Percentiles rank a stretch among this genome's conserved stretches.
Evolutionary conservation across 2,329 filamentous ascomycete species (phyloP).

Genomic region (Hypomyces rosellus): DNA sequence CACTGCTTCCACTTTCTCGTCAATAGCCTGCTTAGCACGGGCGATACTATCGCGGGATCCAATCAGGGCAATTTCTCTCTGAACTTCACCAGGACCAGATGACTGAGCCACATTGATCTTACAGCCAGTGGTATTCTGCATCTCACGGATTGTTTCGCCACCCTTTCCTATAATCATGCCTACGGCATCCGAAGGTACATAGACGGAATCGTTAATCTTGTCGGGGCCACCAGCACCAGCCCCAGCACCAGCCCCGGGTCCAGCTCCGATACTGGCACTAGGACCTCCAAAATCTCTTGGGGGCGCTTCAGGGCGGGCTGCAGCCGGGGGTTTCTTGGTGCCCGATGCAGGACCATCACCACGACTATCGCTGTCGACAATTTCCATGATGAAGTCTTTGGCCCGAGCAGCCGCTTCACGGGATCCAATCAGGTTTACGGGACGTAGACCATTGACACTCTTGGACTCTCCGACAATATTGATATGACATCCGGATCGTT

Average conservation of each 20-base stretch:
- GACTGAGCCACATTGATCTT: slow-evolving; percentile 91
- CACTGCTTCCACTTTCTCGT: slow-evolving; percentile 87
- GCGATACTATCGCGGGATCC: slow-evolving; percentile 72
- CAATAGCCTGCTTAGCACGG: slow-evolving; percentile 75
- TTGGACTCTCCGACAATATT: slow-evolving; percentile 93
- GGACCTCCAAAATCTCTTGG: slow-evolving; percentile 28
- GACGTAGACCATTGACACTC: slow-evolving; percentile 81
- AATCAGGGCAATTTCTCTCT: slow-evolving; percentile 81
- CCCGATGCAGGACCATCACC: slow-evolving; percentile 36
- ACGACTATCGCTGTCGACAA: slow-evolving; percentile 83
- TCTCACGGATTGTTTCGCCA: slow-evolving; percentile 89
- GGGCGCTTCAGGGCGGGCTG: slow-evolving; percentile 25
- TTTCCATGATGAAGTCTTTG: slow-evolving; percentile 86
- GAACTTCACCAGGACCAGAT: slow-evolving; percentile 67
- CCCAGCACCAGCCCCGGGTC: slow-evolving; percentile 29
- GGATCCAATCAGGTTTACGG: slow-evolving; percentile 83
- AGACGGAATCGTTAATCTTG: slow-evolving; percentile 76
- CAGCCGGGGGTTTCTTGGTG: slow-evolving; percentile 22
- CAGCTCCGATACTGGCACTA: slow-evolving; percentile 10
- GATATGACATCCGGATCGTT: slow-evolving; percentile 88
- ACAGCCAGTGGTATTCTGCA: slow-evolving; percentile 81
- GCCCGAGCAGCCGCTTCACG: slow-evolving; percentile 67
- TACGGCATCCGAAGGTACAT: slow-evolving; percentile 83
- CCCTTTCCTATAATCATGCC: slow-evolving; percentile 97
- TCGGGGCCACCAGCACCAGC: slow-evolving; percentile 43